Evolutionary conservation across 2,329 filamentous ascomycete species (phyloP), one percentile per base, ranked within the genome.

Genomic region (Aspergillus costaricaensis): DNA sequence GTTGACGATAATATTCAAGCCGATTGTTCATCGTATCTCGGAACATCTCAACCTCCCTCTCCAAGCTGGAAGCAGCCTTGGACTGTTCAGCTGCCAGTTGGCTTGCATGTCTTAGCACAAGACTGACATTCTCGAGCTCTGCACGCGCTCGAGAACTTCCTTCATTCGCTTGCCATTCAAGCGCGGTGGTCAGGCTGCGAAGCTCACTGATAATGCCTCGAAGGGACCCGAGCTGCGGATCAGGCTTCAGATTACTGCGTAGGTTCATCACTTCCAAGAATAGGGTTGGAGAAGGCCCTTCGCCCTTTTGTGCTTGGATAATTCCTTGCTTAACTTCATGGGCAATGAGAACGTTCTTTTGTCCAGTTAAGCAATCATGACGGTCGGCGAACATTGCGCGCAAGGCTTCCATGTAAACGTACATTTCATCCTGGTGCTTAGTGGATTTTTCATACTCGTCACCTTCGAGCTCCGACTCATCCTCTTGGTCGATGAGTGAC

Each of bases 401-500:
- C 27, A 97, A 80, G 8, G 86, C 88, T 71, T 92, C 88, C 60
- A 96, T 89, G 70, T 96, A 96, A 6, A 91, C 91, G 76, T 94
- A 91, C 44, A 97, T 85, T 71, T 96, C 88, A 62, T 97, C 94
- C 76, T 98, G 94, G 49, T 89, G 85, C 73, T 91, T 91, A 0
- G 92, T 91, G 0, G 94, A 96, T 32, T 91, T 86, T 66, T 92
- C 90, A 64, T 96, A 95, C 73, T 98, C 95, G 61, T 97, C 89
- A 23, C 95, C 95, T 10, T 92, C 94, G 2, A 87, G 84, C 60
- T 96, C 91, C 9, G 84, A 77, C n/a, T 80, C 81, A 15, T 87
- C 86, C 43, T 96, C 92, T 70, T 95, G 88, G 67, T 98, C 95
- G 17, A 98, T 86, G 1, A 98, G 82, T 0, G 91, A 87, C 62